Conservation (phyloP, 2,329 filamentous ascomycete genomes). For the Phialophora verrucosa region DNA sequence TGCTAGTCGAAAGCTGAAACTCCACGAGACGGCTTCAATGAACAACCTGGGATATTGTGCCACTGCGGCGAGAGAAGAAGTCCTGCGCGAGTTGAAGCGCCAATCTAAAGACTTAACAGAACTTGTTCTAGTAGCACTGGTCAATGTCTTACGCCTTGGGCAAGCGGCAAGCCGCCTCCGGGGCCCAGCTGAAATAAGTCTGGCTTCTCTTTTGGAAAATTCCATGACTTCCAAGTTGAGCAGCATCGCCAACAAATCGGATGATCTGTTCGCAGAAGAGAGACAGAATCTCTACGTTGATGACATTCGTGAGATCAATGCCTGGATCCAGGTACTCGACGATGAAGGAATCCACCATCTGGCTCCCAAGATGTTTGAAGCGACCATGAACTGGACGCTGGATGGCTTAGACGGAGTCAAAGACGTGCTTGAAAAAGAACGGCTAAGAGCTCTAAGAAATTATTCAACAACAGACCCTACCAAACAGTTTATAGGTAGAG, state of each 20-base stretch:
- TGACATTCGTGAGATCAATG: constrained; percentile 71
- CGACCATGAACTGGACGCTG: constrained; percentile 55
- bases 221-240: constrained; percentile 23
- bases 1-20: constrained; percentile 20
- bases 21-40: constrained; percentile 5
- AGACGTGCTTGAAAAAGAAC: constrained; percentile 8
- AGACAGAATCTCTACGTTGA: constrained; percentile 96
- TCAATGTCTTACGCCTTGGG: constrained; percentile 37
- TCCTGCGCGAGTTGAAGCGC: constrained; percentile 46
- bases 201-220: constrained; percentile 42
- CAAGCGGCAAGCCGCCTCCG: constrained; percentile 51
- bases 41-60: constrained; percentile 51
- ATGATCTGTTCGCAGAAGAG: constrained; percentile 82
- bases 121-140: constrained; percentile 41
- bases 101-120: constrained; percentile 44
- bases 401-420: constrained; percentile 51
- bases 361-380: constrained; percentile 16
- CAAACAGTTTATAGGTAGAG: background rate
- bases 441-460: background rate
- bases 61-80: constrained; percentile 53
- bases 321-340: constrained; percentile 67
- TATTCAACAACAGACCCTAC: background rate
- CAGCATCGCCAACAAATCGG: constrained; percentile 40
- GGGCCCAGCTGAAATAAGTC: constrained; percentile 53
- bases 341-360: constrained; percentile 12